Evolutionary conservation across 805 yeast species (phyloP).

Genomic region (Myxozyma vanderwaltii): DNA sequence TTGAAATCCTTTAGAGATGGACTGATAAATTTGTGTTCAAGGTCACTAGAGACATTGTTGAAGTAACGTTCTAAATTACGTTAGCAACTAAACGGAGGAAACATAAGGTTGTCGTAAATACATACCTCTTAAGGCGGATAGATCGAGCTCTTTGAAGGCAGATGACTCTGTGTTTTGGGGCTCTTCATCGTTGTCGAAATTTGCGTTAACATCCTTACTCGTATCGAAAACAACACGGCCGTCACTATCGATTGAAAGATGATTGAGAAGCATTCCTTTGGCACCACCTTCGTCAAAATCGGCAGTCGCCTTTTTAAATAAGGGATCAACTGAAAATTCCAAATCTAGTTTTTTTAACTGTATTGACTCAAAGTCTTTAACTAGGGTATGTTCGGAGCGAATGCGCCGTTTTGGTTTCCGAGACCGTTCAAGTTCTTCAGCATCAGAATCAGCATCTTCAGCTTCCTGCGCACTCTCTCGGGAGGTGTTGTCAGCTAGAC

Average conservation of each 20-base stretch:
- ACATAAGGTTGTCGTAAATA: background rate
- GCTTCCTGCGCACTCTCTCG: conserved; percentile 28
- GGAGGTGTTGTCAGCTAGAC: conserved; percentile 52
- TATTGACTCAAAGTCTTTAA: conserved; percentile 38
- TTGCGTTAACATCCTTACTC: conserved; percentile 47
- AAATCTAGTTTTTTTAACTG: conserved; percentile 43
- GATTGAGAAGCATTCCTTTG: conserved; percentile 50
- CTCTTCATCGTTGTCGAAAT: conserved; percentile 37
- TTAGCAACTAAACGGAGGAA: background rate
- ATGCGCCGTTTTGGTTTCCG: conserved; percentile 30
- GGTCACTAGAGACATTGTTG: conserved; percentile 23
- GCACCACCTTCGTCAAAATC: conserved; percentile 52
- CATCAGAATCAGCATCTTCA: conserved; percentile 33
- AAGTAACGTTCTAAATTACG: conserved; percentile 17
- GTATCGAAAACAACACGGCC: conserved; percentile 72
- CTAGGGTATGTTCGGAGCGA: conserved; percentile 41
- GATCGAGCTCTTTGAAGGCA: conserved; percentile 33
- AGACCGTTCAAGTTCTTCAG: conserved; percentile 34
- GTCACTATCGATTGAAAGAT: conserved; percentile 50
- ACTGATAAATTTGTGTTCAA: conserved; percentile 50
- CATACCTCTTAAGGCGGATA: conserved; percentile 31
- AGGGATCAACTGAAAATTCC: conserved; percentile 47
- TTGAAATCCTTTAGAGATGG: conserved; percentile 63
- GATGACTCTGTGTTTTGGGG: conserved; percentile 14
- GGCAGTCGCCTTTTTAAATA: conserved; percentile 48